Evolutionary conservation across 129 eudicot species (phyloP), one percentile per base, ranked within the genome.

Genomic region (Gnaphalium uliginosum): DNA sequence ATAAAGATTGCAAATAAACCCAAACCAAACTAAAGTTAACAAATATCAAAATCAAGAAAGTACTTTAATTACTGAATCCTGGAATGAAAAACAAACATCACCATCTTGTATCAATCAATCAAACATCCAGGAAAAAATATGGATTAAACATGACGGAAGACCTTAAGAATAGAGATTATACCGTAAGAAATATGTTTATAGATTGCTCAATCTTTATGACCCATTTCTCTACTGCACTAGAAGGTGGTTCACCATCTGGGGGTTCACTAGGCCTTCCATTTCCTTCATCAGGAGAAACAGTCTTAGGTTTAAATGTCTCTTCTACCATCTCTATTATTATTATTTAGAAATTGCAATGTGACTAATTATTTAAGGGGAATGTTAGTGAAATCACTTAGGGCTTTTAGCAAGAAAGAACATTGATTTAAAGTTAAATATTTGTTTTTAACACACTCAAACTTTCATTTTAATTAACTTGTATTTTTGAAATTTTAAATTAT

Each of bases 61-160:
- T 39, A 95, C 79, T 90, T 95, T 95, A 68, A 95, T 91, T 76
- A 95, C 99, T 21, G 99, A 82, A 61, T 91, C 97, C 99, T 94
- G 96, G 66, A 68, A 80, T 17, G 24, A 80, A 18, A 68, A 62
- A 63, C 19, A 56, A 41, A 76, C 13, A 46, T 43, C 33, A 78
- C 33, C 0, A 2, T 56, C 24, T 64, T 3, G 6, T 65, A 58
- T 46, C 51, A 11, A 41, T 41, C 14, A 41, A 43, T 43, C 18
- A 14, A 37, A 37, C 13, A 37, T 37, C 46, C n/a, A n/a, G n/a
- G n/a, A n/a, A n/a, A n/a, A n/a, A n/a, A n/a, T n/a, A n/a, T n/a
- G n/a, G n/a, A n/a, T n/a, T n/a, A n/a, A n/a, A 56, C 43, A 66
- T 51, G 51, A 71, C 19, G 75, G 63, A 18, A 15, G 19, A 51